phyloP scores from a whole-genome alignment of 768 basidiomycete genomes.

The Kondoa malvinella region DNA sequence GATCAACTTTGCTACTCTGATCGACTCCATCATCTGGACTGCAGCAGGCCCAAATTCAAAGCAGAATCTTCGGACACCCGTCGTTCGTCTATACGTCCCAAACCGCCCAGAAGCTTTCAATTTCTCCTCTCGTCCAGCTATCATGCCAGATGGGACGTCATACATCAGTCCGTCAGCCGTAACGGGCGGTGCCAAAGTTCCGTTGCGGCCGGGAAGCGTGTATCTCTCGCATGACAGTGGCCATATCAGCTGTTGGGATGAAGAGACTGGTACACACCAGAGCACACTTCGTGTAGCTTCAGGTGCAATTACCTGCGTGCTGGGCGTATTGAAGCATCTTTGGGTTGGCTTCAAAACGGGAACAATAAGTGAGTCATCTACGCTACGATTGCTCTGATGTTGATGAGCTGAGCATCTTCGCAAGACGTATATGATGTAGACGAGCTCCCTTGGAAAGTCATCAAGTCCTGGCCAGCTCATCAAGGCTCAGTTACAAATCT shows the following conservation, averaged over 20 bases:
- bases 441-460: slow-evolving; percentile 61
- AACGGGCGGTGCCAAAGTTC: slow-evolving; percentile 59
- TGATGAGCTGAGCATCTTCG: slow-evolving; percentile 38
- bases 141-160: slow-evolving; percentile 45
- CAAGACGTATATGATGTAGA: slow-evolving; percentile 52
- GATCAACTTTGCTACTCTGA: slow-evolving; percentile 56
- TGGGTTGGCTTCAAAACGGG: slow-evolving; percentile 45
- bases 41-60: slow-evolving; percentile 36
- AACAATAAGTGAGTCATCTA: background rate
- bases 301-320: slow-evolving; percentile 65
- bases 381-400: background rate
- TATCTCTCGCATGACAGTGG: slow-evolving; percentile 89
- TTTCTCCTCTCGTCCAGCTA: slow-evolving; percentile 25
- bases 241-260: slow-evolving; percentile 62
- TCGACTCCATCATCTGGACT: slow-evolving; percentile 71
- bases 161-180: slow-evolving; percentile 63
- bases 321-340: slow-evolving; percentile 62
- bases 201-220: slow-evolving; percentile 47
- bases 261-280: slow-evolving; percentile 14
- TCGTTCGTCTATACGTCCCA: slow-evolving; percentile 58
- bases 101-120: slow-evolving; percentile 19
- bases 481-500: slow-evolving; percentile 44
- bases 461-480: slow-evolving; percentile 78
- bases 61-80: slow-evolving; percentile 35
- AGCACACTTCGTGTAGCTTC: slow-evolving; percentile 32